phyloP scores from a whole-genome alignment of 805 yeast genomes.

The Ogataea ganodermae region DNA sequence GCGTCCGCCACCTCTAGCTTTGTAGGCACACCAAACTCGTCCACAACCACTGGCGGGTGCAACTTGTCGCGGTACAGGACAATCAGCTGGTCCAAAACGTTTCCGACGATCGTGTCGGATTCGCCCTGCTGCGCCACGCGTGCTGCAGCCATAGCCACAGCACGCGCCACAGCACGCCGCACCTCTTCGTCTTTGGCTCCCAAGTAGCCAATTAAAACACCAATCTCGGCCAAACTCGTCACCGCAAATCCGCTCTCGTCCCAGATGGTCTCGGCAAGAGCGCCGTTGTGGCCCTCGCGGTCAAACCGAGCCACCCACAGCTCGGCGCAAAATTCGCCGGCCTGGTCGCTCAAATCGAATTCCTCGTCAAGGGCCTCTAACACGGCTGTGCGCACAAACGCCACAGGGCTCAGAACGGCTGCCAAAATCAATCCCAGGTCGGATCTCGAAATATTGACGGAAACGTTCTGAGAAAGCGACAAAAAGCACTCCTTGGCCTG shows the following conservation, averaged over 20 bases:
- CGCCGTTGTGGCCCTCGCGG: conserved; percentile 60
- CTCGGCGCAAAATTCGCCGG: conserved; percentile 45
- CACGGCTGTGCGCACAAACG: conserved; percentile 75
- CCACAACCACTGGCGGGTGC: conserved; percentile 77
- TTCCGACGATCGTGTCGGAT: conserved; percentile 31
- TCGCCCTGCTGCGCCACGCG: conserved; percentile 10
- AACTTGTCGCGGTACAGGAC: conserved; percentile 59
- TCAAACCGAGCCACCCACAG: conserved; percentile 80
- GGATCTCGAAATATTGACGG: conserved; percentile 54
- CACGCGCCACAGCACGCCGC: conserved; percentile 69
- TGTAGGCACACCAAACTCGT: conserved; percentile 76
- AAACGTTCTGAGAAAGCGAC: conserved; percentile 73
- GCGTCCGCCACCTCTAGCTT: conserved; percentile 68
- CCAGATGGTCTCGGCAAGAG: conserved; percentile 82
- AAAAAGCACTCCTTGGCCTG: conserved; percentile 80
- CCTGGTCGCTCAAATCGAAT: conserved; percentile 54
- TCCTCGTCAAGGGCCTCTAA: conserved; percentile 87
- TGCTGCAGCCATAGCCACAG: conserved; percentile 62
- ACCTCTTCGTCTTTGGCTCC: conserved; percentile 63
- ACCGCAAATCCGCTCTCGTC: conserved; percentile 64
- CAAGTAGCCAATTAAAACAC: conserved; percentile 51
- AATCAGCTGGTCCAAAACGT: conserved; percentile 48
- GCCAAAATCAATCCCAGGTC: conserved; percentile 64
- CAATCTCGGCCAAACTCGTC: too few relatives aligned
- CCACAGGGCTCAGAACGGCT: conserved; percentile 58